Conservation (phyloP, 768 basidiomycete species). For the Naganishia kalamii region DNA sequence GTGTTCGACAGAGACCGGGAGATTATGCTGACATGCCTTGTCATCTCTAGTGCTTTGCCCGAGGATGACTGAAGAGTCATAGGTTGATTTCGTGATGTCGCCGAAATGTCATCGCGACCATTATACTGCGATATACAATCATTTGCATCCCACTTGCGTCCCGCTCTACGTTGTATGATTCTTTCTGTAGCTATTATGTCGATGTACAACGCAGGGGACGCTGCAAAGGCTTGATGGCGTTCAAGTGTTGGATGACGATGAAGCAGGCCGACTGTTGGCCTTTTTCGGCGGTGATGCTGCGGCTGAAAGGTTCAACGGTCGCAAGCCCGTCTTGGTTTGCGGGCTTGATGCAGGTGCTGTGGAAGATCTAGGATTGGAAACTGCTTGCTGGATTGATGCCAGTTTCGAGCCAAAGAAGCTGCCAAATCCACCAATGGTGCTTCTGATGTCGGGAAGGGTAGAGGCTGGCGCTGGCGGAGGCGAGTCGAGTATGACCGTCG, state of each 20-base stretch:
- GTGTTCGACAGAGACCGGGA: not conserved
- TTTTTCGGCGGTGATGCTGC: constrained; percentile 10
- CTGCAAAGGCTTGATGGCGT: not conserved
- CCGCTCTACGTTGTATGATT: not conserved
- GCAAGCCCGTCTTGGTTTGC: not conserved
- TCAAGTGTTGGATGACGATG: not conserved
- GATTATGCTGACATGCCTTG: not conserved
- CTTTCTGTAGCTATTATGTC: constrained; percentile 1
- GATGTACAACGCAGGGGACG: not conserved
- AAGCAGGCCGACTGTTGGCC: not conserved
- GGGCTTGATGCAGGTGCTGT: not conserved
- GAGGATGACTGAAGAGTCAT: not conserved
- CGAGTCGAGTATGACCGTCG: not conserved
- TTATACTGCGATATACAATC: no score
- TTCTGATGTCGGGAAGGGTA: constrained; percentile 34
- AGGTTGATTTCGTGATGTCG: not conserved
- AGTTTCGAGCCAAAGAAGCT: constrained; percentile 41
- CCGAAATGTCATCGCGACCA: no score
- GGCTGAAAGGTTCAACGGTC: constrained; percentile 11
- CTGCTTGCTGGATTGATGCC: constrained; percentile 28
- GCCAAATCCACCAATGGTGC: constrained; percentile 42
- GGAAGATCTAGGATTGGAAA: not conserved
- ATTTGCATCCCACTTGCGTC: no score
- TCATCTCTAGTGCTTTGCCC: not conserved
- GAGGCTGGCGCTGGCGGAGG: not conserved